Conservation (phyloP, 345 rosid genomes). For the Corchorus olitorius region DNA sequence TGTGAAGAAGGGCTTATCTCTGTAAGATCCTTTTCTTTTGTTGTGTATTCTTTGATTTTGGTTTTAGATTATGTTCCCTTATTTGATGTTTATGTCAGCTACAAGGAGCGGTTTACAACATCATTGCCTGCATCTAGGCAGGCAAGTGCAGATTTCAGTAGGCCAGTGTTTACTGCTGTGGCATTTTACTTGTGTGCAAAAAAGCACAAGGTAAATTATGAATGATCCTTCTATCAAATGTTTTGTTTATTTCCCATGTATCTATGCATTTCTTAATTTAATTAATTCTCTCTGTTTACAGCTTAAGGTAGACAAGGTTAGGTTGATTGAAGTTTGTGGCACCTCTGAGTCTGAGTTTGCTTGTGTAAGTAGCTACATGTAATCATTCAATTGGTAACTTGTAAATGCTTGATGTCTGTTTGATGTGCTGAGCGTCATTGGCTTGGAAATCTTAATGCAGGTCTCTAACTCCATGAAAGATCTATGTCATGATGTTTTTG, state of each 20-base stretch:
- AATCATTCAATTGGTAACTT: not conserved
- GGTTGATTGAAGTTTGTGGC: constrained; percentile 89
- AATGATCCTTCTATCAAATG: not conserved
- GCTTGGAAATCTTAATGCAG: constrained; percentile 29
- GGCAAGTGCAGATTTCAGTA: constrained; percentile 68
- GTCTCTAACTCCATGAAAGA: constrained; percentile 68
- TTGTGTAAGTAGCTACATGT: constrained; percentile 50
- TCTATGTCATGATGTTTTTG: constrained; percentile 62
- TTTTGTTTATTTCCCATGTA: not conserved
- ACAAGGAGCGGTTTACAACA: constrained; percentile 75
- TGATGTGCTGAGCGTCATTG: not conserved
- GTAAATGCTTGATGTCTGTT: not conserved
- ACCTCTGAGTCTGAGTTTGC: constrained; percentile 85
- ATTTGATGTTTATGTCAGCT: constrained; percentile 40
- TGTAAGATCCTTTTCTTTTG: constrained; percentile 46
- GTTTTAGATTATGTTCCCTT: not conserved
- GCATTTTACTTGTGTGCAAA: constrained; percentile 90
- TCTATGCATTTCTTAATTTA: not conserved
- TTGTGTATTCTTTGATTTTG: not conserved
- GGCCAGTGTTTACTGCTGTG: constrained; percentile 87
- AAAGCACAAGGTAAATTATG: constrained; percentile 56
- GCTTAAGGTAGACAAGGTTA: constrained; percentile 84
- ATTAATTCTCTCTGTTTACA: constrained; percentile 32
- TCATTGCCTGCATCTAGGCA: constrained; percentile 73
- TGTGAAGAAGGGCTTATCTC: constrained; percentile 63